phyloP scores from a whole-genome alignment of 148 eudicot genomes.

The Simmondsia chinensis region DNA sequence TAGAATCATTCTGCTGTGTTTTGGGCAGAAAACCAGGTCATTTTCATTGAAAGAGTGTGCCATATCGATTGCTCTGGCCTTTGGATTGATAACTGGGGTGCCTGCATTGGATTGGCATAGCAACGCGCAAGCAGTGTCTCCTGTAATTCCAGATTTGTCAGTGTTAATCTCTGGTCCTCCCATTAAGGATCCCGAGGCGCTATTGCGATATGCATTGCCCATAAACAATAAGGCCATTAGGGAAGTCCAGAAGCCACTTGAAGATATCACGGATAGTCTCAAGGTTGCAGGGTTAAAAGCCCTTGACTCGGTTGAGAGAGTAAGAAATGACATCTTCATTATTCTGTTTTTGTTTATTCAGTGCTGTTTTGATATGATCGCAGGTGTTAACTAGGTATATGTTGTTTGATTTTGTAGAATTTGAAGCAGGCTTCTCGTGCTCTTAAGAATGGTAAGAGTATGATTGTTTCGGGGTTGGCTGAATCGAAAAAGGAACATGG shows the following conservation, averaged over 20 bases:
- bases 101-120: conserved; percentile 38
- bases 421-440: conserved; percentile 80
- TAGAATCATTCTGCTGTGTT: background rate
- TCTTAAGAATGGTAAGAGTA: conserved; percentile 63
- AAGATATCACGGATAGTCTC: conserved; percentile 91
- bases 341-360: background rate
- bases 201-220: conserved; percentile 81
- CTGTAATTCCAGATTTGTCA: conserved; percentile 63
- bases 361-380: background rate
- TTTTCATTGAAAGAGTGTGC: conserved; percentile 64
- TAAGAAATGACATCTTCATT: conserved; percentile 22
- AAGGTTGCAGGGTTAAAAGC: conserved; percentile 79
- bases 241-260: conserved; percentile 95
- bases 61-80: conserved; percentile 68
- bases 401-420: conserved; percentile 41
- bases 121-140: conserved; percentile 51
- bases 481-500: conserved; percentile 83
- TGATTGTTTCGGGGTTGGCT: conserved; percentile 74
- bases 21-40: conserved; percentile 38
- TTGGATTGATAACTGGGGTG: conserved; percentile 60
- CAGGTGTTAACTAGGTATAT: conserved; percentile 7
- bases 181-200: conserved; percentile 87
- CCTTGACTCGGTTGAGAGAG: conserved; percentile 87
- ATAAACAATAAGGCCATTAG: conserved; percentile 87
- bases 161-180: conserved; percentile 95